These are phyloP conservation scores for Carex littledalei DNA, from an alignment of 176 grass and related monocot genomes.

Conservation along the genomic window DNA sequence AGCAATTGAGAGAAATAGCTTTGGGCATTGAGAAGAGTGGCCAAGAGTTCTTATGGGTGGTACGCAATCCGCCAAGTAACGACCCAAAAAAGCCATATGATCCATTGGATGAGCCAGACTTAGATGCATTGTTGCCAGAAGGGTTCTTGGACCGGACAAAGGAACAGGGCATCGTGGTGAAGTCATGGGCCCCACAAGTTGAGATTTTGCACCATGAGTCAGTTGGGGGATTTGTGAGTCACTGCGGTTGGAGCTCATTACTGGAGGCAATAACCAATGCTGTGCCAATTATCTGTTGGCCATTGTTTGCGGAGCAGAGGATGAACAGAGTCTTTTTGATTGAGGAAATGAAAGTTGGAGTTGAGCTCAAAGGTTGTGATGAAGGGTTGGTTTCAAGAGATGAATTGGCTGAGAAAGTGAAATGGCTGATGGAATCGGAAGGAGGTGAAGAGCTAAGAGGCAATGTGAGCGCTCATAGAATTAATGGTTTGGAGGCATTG, in stretches of 20 bases:
- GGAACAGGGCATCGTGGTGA: slow-evolving; percentile 18
- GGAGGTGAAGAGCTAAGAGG: neutral
- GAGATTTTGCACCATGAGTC: slow-evolving; percentile 21
- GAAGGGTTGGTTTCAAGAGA: slow-evolving; percentile 1
- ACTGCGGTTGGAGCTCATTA: slow-evolving; percentile 17
- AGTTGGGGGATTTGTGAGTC: slow-evolving; percentile 25
- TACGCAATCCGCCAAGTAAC: slow-evolving; percentile 6
- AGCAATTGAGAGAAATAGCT: slow-evolving; percentile 41
- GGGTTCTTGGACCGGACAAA: slow-evolving; percentile 28
- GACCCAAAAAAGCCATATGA: neutral
- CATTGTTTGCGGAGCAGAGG: slow-evolving; percentile 25
- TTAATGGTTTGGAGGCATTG: slow-evolving; percentile 3
- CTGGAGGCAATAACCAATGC: slow-evolving; percentile 1
- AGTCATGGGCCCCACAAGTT: slow-evolving; percentile 36
- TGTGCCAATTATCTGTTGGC: slow-evolving; percentile 15
- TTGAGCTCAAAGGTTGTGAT: slow-evolving; percentile 5
- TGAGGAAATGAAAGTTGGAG: slow-evolving; percentile 12
- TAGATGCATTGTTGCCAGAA: slow-evolving; percentile 18
- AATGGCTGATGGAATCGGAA: slow-evolving; percentile 23
- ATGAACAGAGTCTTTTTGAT: slow-evolving; percentile 16
- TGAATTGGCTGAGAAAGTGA: slow-evolving; percentile 26
- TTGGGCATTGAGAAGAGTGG: slow-evolving; percentile 32
- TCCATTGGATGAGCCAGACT: neutral
- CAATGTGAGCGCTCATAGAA: neutral
- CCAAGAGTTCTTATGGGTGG: slow-evolving; percentile 40